phyloP scores from a whole-genome alignment of 2,329 filamentous ascomycete species.

The Microcyclosporella mali region DNA sequence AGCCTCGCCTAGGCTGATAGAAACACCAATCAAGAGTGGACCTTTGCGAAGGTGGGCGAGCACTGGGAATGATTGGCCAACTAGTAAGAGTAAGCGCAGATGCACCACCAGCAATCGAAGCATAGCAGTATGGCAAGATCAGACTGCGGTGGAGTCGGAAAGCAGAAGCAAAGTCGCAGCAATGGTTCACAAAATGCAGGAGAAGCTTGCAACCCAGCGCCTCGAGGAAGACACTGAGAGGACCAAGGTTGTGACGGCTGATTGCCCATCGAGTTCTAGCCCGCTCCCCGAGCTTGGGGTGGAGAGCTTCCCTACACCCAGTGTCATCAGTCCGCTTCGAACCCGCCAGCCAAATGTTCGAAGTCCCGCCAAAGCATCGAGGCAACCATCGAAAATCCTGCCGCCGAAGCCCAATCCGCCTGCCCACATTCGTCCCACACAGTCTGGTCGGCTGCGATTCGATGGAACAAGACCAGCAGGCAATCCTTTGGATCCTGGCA shows the following conservation, averaged over 20 bases:
- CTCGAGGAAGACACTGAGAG: slow-evolving; percentile 18
- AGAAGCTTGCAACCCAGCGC: slow-evolving; percentile 36
- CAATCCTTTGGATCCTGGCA: slow-evolving; percentile 17
- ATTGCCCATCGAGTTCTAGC: slow-evolving; percentile 43
- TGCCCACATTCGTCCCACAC: slow-evolving; percentile 11
- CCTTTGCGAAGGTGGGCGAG: slow-evolving; percentile 46
- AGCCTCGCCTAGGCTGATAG: slow-evolving; percentile 41
- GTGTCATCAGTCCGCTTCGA: slow-evolving; percentile 17
- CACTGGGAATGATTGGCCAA: slow-evolving; percentile 45
- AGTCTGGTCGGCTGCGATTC: slow-evolving; percentile 14
- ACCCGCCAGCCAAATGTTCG: slow-evolving; percentile 10
- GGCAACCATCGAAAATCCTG: neutral
- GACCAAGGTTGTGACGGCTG: slow-evolving; percentile 9
- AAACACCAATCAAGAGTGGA: slow-evolving; percentile 41
- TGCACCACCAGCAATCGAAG: slow-evolving; percentile 30
- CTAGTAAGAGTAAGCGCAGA: slow-evolving; percentile 35
- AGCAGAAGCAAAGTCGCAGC: slow-evolving; percentile 30
- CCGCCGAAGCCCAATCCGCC: slow-evolving; percentile 7
- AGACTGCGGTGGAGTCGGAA: slow-evolving; percentile 25
- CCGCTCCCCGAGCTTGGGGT: slow-evolving; percentile 36
- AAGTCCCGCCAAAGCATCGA: slow-evolving; percentile 7
- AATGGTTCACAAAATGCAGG: slow-evolving; percentile 41
- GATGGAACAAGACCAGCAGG: slow-evolving; percentile 10
- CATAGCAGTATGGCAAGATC: slow-evolving; percentile 33
- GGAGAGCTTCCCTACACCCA: slow-evolving; percentile 7